Evolutionary conservation across 176 grass and related monocot species (phyloP).

Genomic region (Lolium multiflorum): DNA sequence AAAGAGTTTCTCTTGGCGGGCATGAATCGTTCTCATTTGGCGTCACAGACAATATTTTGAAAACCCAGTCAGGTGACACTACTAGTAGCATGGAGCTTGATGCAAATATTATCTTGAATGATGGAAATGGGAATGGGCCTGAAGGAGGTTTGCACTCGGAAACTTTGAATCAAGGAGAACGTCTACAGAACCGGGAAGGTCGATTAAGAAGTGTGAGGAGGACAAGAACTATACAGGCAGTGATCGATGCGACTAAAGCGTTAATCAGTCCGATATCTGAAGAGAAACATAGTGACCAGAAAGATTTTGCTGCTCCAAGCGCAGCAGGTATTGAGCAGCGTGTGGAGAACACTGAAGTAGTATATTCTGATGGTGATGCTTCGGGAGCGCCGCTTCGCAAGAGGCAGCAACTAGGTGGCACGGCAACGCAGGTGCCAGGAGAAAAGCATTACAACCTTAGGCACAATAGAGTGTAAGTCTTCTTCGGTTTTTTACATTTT

Average conservation of each 20-base stretch:
- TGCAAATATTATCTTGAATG: conserved; percentile 34
- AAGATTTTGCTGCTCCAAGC: neutral
- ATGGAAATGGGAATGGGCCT: conserved; percentile 59
- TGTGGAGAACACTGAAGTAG: too few relatives aligned
- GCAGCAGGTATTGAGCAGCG: too few relatives aligned
- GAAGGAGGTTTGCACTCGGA: conserved; percentile 18
- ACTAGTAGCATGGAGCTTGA: conserved; percentile 37
- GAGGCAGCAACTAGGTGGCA: conserved; percentile 43
- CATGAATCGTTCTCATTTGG: conserved; percentile 56
- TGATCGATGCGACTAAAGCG: conserved; percentile 55
- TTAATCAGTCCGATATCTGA: conserved; percentile 41
- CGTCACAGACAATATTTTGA: conserved; percentile 63
- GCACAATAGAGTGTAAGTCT: conserved; percentile 52
- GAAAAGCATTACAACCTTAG: conserved; percentile 68
- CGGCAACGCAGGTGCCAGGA: conserved; percentile 33
- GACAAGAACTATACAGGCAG: conserved; percentile 47
- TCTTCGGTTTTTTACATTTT: too few relatives aligned
- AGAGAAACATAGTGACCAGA: conserved; percentile 39
- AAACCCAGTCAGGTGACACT: conserved; percentile 41
- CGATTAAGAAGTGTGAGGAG: conserved; percentile 32
- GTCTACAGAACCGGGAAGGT: neutral
- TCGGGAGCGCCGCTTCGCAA: conserved; percentile 48
- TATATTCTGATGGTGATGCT: conserved; percentile 34
- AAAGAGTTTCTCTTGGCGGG: conserved; percentile 1
- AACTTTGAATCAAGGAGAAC: conserved; percentile 34